A percentile compares a stretch with the other conserved stretches of the same genome.
Evolutionary conservation across 805 yeast species (phyloP).

Genomic region (Starmerella stigmatis): DNA sequence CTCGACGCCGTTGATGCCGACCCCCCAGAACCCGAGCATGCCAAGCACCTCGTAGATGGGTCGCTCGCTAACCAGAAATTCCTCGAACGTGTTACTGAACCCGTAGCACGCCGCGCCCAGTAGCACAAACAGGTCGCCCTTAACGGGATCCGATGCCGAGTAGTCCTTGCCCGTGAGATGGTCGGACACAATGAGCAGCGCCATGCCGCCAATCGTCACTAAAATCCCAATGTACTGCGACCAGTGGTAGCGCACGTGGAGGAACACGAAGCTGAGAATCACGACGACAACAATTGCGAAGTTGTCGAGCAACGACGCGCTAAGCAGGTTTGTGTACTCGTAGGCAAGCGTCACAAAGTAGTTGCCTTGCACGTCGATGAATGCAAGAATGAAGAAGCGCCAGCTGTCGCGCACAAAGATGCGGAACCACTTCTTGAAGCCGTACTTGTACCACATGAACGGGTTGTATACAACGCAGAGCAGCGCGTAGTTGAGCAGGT

Average conservation of each 20-base stretch:
- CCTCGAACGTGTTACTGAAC: conserved; percentile 37
- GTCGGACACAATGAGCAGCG: conserved; percentile 35
- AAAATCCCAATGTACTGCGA: conserved; percentile 35
- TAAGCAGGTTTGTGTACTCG: conserved; percentile 35
- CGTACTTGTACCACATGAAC: conserved; percentile 33
- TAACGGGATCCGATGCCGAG: conserved; percentile 33
- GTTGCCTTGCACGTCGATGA: conserved; percentile 40
- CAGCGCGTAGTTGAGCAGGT: conserved; percentile 34
- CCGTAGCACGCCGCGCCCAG: conserved; percentile 40
- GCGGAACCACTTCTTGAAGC: conserved; percentile 31
- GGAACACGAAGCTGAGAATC: conserved; percentile 33
- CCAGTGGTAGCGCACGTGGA: conserved; percentile 40
- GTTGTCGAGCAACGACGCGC: conserved; percentile 37
- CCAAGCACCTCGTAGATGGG: conserved; percentile 39
- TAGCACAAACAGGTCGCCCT: conserved; percentile 38
- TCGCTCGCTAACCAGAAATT: conserved; percentile 36
- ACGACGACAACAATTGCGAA: conserved; percentile 40
- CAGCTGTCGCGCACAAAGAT: conserved; percentile 33
- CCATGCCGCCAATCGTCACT: conserved; percentile 37
- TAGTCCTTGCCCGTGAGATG: conserved; percentile 35
- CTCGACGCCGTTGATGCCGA: conserved; percentile 37
- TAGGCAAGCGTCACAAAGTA: conserved; percentile 39
- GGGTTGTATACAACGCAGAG: conserved; percentile 34
- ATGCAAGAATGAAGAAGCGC: conserved; percentile 36
- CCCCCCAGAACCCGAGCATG: conserved; percentile 36